Conservation (phyloP, 768 basidiomycete genomes). For the Lenzites betulinus region DNA sequence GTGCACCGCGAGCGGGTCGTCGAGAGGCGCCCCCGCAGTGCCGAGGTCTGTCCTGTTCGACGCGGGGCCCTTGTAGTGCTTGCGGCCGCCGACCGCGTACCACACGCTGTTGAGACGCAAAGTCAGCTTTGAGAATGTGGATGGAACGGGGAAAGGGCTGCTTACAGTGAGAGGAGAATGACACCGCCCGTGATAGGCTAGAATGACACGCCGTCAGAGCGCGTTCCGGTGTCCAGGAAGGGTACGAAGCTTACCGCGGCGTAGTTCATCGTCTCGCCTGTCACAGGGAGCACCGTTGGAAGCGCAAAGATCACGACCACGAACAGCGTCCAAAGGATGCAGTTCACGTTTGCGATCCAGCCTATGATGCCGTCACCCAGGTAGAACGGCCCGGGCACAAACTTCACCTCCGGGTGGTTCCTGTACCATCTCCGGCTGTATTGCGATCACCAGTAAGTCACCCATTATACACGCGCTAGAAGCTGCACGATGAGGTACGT, state of each 20-base stretch:
- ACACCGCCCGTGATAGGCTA: constrained; percentile 39
- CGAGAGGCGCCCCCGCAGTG: background rate
- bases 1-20: constrained; percentile 3
- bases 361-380: constrained; percentile 73
- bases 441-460: background rate
- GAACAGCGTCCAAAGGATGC: constrained; percentile 70
- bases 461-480: background rate
- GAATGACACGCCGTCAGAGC: background rate
- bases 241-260: constrained; percentile 54
- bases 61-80: constrained; percentile 32
- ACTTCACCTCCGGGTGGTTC: constrained; percentile 79
- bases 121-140: background rate
- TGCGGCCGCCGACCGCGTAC: constrained; percentile 18
- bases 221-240: background rate
- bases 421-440: constrained; percentile 58
- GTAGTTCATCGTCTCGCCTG: constrained; percentile 77
- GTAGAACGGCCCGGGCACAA: constrained; percentile 86
- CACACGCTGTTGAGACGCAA: constrained; percentile 9
- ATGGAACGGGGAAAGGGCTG: background rate
- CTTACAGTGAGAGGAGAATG: constrained; percentile 36
- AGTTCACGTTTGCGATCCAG: constrained; percentile 59
- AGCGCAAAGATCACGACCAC: constrained; percentile 72
- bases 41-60: constrained; percentile 24
- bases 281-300: constrained; percentile 70
- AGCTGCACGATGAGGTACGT: constrained; percentile 12